These are phyloP conservation scores for Botrytis deweyae DNA, from an alignment of 2,329 filamentous ascomycete species.

Conservation along the genomic window DNA sequence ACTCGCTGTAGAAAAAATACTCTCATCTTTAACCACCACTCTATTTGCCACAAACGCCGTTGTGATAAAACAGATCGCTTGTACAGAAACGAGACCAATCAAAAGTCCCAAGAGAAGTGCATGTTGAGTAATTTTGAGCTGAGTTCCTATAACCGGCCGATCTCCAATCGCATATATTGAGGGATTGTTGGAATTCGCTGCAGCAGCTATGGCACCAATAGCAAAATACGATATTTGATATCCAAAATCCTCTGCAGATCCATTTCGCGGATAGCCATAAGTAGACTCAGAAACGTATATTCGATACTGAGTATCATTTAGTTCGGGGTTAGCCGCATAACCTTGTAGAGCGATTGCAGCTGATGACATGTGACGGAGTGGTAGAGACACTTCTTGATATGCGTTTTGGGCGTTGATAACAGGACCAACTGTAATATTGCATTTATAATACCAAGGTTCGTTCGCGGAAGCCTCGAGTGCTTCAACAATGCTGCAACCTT, in stretches of 20 bases:
- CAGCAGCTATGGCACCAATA: neutral
- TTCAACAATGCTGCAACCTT: constrained; percentile 27
- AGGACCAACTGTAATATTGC: constrained; percentile 29
- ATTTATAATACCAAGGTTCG: neutral
- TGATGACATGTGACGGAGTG: neutral
- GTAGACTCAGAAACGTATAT: neutral
- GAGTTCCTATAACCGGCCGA: neutral
- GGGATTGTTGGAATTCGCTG: neutral
- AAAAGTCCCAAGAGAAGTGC: neutral
- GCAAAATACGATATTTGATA: neutral
- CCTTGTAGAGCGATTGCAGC: neutral
- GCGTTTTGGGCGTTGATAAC: neutral
- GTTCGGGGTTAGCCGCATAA: neutral
- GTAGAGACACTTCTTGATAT: neutral
- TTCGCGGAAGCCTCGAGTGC: constrained; percentile 41
- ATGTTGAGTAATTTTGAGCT: neutral
- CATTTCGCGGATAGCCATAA: neutral
- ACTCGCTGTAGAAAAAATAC: neutral
- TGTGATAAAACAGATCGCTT: neutral
- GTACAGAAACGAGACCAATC: neutral
- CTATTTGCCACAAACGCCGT: neutral
- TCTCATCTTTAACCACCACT: neutral
- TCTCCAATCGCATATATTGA: neutral
- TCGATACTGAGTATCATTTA: neutral
- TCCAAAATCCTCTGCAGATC: neutral